Evolutionary conservation across 163 green algal genomes (phyloP).

Genomic region (Prototheca wickerhamii): DNA sequence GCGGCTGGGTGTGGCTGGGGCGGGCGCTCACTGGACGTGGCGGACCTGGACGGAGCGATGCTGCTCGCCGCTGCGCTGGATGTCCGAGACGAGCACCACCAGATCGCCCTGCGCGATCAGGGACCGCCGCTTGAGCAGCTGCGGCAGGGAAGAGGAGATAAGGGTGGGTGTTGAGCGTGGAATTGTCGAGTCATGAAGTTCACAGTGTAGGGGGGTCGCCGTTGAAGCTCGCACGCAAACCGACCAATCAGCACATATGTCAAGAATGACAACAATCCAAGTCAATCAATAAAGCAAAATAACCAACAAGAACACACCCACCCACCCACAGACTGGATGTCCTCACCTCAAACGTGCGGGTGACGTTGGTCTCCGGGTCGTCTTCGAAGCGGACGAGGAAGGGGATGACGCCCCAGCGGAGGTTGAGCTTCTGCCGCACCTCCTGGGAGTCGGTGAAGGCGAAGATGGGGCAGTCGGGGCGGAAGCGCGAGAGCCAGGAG

Average conservation of each 20-base stretch:
- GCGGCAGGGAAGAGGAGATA: constrained; percentile 1
- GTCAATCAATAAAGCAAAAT: neutral
- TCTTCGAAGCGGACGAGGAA: constrained; percentile 60
- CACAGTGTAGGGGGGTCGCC: no score
- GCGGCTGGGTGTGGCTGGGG: no score
- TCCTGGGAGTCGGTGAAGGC: constrained; percentile 67
- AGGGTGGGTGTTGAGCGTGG: neutral
- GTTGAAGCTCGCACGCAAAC: no score
- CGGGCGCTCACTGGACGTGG: neutral
- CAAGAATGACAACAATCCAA: neutral
- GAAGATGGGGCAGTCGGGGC: constrained; percentile 78
- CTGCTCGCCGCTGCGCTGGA: constrained; percentile 16
- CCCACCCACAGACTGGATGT: no score
- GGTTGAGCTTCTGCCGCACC: constrained; percentile 53
- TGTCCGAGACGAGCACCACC: constrained; percentile 67
- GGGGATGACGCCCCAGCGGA: constrained; percentile 76
- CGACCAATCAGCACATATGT: no score
- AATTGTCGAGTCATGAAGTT: no score
- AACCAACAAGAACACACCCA: neutral
- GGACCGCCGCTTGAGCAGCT: constrained; percentile 41
- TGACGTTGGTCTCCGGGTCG: constrained; percentile 57
- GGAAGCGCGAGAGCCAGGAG: constrained; percentile 57
- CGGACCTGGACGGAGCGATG: constrained; percentile 1
- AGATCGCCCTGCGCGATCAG: constrained; percentile 54
- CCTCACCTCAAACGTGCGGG: constrained; percentile 50